Percentiles rank a stretch among this genome's conserved stretches.
Conservation (phyloP, 345 rosid species). For the Limnanthes douglasii region DNA sequence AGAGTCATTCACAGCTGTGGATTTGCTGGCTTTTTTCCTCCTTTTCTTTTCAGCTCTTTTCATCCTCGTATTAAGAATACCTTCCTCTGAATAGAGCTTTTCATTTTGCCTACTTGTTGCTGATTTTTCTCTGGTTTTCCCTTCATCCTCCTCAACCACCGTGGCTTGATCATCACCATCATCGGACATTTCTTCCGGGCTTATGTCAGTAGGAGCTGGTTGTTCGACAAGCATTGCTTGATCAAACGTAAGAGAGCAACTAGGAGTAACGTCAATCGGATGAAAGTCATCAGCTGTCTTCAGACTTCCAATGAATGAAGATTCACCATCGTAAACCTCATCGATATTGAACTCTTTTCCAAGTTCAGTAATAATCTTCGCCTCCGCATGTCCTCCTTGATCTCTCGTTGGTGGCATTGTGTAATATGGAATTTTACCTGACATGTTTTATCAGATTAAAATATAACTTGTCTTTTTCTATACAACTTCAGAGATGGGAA, state of each 20-base stretch:
- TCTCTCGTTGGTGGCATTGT: conserved; percentile 72
- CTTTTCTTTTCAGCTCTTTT: conserved; percentile 69
- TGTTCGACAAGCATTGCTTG: conserved; percentile 57
- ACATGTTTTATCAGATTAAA: conserved; percentile 2
- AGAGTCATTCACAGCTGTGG: conserved; percentile 21
- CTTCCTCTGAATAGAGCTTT: conserved; percentile 53
- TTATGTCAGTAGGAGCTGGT: too few species aligned
- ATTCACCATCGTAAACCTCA: conserved; percentile 69
- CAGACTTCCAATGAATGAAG: conserved; percentile 82
- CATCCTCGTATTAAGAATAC: conserved; percentile 54
- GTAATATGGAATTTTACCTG: conserved; percentile 87
- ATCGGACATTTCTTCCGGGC: too few species aligned
- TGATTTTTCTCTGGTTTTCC: conserved; percentile 21
- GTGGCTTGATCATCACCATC: conserved; percentile 31
- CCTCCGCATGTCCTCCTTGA: conserved; percentile 59
- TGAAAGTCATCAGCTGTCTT: conserved; percentile 50
- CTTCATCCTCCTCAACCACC: conserved; percentile 14
- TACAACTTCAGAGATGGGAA: too few species aligned
- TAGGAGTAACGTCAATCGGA: conserved; percentile 64
- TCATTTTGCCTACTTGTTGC: conserved; percentile 40
- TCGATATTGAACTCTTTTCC: conserved; percentile 73
- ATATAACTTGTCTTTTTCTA: too few species aligned
- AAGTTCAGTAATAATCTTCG: conserved; percentile 55
- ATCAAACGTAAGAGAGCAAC: conserved; percentile 47
- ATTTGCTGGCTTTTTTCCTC: conserved; percentile 47